Base-by-base conservation (phyloP, 306 rosid species). In the Abrus pulchellus region DNA sequence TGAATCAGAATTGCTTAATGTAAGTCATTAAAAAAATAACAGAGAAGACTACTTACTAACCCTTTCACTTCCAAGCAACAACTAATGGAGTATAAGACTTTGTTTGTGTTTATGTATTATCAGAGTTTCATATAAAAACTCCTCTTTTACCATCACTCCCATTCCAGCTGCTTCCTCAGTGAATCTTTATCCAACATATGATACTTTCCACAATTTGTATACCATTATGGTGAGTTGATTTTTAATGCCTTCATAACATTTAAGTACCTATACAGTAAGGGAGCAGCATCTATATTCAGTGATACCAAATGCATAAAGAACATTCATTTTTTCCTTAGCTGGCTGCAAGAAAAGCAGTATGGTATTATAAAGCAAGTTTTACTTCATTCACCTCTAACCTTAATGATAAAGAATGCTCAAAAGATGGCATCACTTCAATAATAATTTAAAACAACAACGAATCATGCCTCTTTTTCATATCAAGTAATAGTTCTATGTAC, bases 361-460 rank as follows among this genome's bases (percentile, higher is more conserved):
- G 20, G 40, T 5, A 68, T 5, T 10, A 44, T 69, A 7, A 30
- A 45, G 28, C 6, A 34, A 62, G 9, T 62, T 52, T 59, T 53
- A 66, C 32, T 53, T 7, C 53, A 49, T 20, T 47, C n/a, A 20
- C 7, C 57, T 59, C 43, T 33, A 71, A 47, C 38, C 50, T 55
- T 29, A 56, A 7, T 38, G 72, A 49, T 32, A 50, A 36, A 49
- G 33, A 70, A 34, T 49, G 36, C 83, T 41, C 52, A 53, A 68
- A 60, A 49, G 11, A 71, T 59, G 59, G 78, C 73, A 71, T 50
- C 30, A 5, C 47, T 61, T 71, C 66, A 61, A 70, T 61, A 13
- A 49, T 50, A 68, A 68, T 44, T 57, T 69, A 57, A 64, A 59
- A 20, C n/a, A 52, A 59, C 69, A 78, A 3, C 36, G 41, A 14